Conservation (phyloP, 1,284 basidiomycete genomes). For the Trametes sp. region DNA sequence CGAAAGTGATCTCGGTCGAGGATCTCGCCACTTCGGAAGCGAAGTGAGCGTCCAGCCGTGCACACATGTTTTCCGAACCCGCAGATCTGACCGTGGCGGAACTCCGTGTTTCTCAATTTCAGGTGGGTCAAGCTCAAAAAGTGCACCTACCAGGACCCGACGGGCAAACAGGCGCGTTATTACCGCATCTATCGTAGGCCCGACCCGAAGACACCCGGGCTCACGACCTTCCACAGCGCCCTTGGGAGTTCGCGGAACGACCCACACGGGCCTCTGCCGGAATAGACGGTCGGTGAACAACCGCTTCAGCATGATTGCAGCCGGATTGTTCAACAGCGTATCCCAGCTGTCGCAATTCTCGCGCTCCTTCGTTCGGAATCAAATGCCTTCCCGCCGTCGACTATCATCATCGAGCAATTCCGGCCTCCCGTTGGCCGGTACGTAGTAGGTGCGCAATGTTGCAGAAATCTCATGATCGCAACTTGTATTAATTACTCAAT, state of each 20-base stretch:
- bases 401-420: slow-evolving; percentile 89
- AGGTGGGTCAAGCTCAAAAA: slow-evolving; percentile 82
- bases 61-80: slow-evolving; percentile 10
- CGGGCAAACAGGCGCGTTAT: slow-evolving; percentile 69
- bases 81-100: slow-evolving; percentile 12
- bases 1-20: slow-evolving; percentile 43
- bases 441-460: slow-evolving; percentile 65
- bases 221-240: slow-evolving; percentile 55
- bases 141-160: slow-evolving; percentile 77
- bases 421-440: slow-evolving; percentile 81
- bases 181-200: background rate
- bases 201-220: background rate
- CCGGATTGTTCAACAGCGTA: background rate
- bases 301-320: slow-evolving; percentile 17
- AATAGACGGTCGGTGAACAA: slow-evolving; percentile 70
- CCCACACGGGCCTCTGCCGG: slow-evolving; percentile 77
- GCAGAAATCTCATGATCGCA: background rate
- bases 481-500: background rate
- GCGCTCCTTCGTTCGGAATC: slow-evolving; percentile 79
- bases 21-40: slow-evolving; percentile 66
- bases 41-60: slow-evolving; percentile 52
- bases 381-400: slow-evolving; percentile 71
- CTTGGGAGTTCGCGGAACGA: slow-evolving; percentile 89
- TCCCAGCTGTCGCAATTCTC: slow-evolving; percentile 81
- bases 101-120: slow-evolving; percentile 19